Percentiles rank a stretch among this genome's conserved stretches.
phyloP scores from a whole-genome alignment of 2,329 filamentous ascomycete genomes.

The Aspergillus quadricinctus region DNA sequence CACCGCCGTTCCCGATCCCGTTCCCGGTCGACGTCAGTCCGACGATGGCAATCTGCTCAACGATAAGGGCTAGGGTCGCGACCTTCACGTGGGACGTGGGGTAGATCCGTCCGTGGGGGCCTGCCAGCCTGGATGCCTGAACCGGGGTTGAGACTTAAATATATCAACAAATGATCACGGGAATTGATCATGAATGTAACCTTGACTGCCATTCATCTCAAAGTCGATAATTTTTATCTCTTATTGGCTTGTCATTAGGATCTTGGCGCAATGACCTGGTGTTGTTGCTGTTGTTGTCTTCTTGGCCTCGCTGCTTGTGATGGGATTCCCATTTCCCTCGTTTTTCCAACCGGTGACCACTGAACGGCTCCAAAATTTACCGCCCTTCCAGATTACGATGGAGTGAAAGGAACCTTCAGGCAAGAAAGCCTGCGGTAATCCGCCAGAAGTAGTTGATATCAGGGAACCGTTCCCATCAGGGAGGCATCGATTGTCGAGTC shows the following conservation, averaged over 20 bases:
- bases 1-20: conserved; percentile 10
- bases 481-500: background rate
- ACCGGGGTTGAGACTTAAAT: background rate
- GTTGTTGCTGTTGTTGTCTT: background rate
- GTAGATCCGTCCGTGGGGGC: background rate
- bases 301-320: background rate
- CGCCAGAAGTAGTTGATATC: background rate
- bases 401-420: background rate
- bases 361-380: background rate
- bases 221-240: background rate
- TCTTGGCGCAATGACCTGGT: background rate
- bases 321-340: conserved; percentile 12
- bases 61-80: conserved; percentile 23
- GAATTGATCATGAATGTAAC: background rate
- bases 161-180: no score
- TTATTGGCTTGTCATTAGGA: background rate
- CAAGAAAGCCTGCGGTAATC: background rate
- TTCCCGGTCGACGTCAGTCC: conserved; percentile 21
- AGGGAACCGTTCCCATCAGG: background rate
- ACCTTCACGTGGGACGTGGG: conserved; percentile 10
- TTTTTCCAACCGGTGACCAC: conserved; percentile 1
- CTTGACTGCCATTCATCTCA: background rate
- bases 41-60: conserved; percentile 5
- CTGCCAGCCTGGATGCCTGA: conserved; percentile 13
- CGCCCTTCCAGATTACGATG: background rate